Base-by-base conservation (phyloP, 352 stramenopile genomes). In the Phytophthora capsici region DNA sequence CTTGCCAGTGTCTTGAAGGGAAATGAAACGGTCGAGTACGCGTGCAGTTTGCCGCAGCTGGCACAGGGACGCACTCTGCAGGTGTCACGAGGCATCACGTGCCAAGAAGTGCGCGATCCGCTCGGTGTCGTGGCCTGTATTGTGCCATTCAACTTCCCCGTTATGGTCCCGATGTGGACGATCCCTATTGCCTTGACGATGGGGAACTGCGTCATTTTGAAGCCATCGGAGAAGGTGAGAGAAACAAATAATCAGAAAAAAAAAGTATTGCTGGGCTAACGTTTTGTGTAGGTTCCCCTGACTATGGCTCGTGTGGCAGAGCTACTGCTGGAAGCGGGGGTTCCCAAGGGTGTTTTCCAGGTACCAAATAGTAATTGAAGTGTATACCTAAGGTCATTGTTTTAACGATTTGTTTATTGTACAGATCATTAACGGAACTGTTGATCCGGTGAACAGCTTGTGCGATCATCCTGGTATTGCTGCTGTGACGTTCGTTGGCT, bases 131-230 rank as follows among this genome's bases (percentile, higher is more conserved):
- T 99, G 20, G 94, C 83, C 0, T 96, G 77, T 48, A 94, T 99
- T 66, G 92, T 98, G 23, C 97, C 97, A 1, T 99, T 99, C 68
- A 99, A 98, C 75, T 99, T 99, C 63, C 97, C 97, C 7, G 94
- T 98, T 65, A 99, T 99, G 91, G 94, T 99, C 6, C 95, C 96
- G 12, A 98, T 98, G 86, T 99, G 97, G 97, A 99, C 97, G 0
- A 76, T 98, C 16, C 97, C 97, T 6, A 99, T 99, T 64, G 96
- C 97, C 6, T 75, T 99, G 19, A 97, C 96, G 0, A 89, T 97
- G 56, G 97, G 97, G 30, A 99, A 99, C 78, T 98, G 89, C 58
- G 88, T 99, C 38, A 97, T 99, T 54, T 69, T 99, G 41, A 99
- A 99, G 76, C 97, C 97, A 2, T 98, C 88, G 9, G 97, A 99